Base-by-base conservation (phyloP, 2,329 filamentous ascomycete species). In the Talaromyces sp. region DNA sequence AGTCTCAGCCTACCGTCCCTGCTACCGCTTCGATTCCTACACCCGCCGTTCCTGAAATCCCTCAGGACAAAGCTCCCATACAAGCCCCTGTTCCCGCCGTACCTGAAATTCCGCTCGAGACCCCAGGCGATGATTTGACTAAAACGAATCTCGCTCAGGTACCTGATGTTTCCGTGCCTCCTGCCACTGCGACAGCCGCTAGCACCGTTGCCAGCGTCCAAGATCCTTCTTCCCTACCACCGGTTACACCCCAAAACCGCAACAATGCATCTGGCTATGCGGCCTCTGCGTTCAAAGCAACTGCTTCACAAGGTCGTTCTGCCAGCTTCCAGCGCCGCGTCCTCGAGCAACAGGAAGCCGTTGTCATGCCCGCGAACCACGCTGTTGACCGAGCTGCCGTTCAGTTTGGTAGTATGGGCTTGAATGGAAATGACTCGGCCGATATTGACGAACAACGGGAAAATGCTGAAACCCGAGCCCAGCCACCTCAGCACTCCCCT, bases 341-440 rank as follows among this genome's bases (percentile, higher is more conserved):
- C 58, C 82, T 96, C 70, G 92, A 97, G 69, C 94, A 99, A 73
- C 92, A 96, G 75, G 94, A 99, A 79, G 91, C 94, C 61, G 94
- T 99, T 46, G 92, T 96, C 65, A 97, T 99, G 93, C 94, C 94
- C 52, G 92, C 91, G 62, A 96, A 97, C 79, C 92, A 94, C 67
- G 92, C 94, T 57, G 89, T 99, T 29, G 93, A 97, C 73, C 88
- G 92, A 68, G 86, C 93, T 66, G 90, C 92, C 55, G 92, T 99
- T 54, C 93, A 97, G 73, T 99, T 99, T 74, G 94, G 94, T 64
- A 95, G 92, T 74, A 91, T 99, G 81, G 95, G 89, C 71, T 77
- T 99, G 69, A 92, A 90, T 71, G 92, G 88, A 57, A 84, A 85
- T 62, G 63, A 67, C 12, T 67, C 61, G 58, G 74, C 80, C 29